A percentile compares a stretch with the other conserved stretches of the same genome.
These are phyloP conservation scores for Neurospora sp. DNA, from an alignment of 495 filamentous ascomycete species.

Conservation along the genomic window DNA sequence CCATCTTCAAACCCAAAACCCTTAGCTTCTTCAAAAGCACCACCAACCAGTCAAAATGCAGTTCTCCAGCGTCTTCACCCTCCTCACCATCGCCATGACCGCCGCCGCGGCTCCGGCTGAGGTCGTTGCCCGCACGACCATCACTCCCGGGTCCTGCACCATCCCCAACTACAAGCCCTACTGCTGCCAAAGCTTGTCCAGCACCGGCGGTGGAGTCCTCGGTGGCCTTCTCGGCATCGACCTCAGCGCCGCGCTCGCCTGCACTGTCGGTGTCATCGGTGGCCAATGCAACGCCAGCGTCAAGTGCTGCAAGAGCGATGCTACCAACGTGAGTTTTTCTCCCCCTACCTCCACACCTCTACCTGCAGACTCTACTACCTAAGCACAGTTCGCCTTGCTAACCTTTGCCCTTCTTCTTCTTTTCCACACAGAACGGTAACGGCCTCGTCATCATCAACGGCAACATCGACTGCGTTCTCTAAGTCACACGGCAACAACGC, in stretches of 20 bases:
- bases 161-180: slow-evolving; percentile 1
- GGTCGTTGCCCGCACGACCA: slow-evolving; percentile 2
- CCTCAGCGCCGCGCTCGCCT: not conserved
- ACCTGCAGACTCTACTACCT: not conserved
- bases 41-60: slow-evolving; percentile 13
- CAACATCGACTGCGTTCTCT: not conserved
- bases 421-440: not conserved
- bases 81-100: slow-evolving; percentile 15
- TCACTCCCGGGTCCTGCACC: not conserved
- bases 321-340: not conserved
- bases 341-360: not conserved
- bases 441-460: not conserved
- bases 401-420: not conserved
- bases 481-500: not conserved
- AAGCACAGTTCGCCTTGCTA: not conserved
- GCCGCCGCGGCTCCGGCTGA: slow-evolving; percentile 6
- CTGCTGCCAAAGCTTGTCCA: slow-evolving; percentile 5
- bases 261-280: not conserved
- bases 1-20: not conserved
- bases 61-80: slow-evolving; percentile 15
- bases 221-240: not conserved
- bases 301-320: slow-evolving; percentile 7
- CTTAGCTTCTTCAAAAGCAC: not conserved
- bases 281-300: not conserved
- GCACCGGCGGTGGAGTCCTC: not conserved